These are phyloP conservation scores for Colletotrichum eremochloae DNA, from an alignment of 2,329 filamentous ascomycete genomes.

Conservation along the genomic window DNA sequence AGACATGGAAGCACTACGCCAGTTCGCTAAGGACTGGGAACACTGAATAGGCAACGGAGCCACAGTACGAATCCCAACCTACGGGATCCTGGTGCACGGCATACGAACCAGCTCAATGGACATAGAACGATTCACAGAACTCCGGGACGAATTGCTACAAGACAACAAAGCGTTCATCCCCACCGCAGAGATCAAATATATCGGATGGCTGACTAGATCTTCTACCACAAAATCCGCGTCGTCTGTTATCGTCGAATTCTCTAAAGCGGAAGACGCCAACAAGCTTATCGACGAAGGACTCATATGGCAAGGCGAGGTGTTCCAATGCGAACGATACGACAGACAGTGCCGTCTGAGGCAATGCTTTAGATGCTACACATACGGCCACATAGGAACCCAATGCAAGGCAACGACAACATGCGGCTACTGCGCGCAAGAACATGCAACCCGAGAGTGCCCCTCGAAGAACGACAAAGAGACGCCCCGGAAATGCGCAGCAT, in stretches of 20 bases:
- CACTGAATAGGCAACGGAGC: constrained; percentile 15
- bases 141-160: constrained; percentile 5
- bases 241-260: constrained; percentile 6
- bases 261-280: constrained; percentile 6
- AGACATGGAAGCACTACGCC: constrained; percentile 19
- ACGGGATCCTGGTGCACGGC: constrained; percentile 5
- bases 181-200: constrained; percentile 22
- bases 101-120: constrained; percentile 21
- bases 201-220: constrained; percentile 17
- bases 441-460: constrained; percentile 14
- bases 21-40: constrained; percentile 19
- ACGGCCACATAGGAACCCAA: constrained; percentile 38
- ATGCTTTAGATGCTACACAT: constrained; percentile 29
- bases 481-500: constrained; percentile 8
- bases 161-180: constrained; percentile 19
- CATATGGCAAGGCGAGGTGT: constrained; percentile 11
- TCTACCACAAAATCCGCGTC: not conserved
- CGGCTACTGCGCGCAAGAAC: constrained; percentile 30
- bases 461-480: constrained; percentile 12
- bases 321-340: constrained; percentile 24
- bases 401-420: not conserved
- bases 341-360: constrained; percentile 29
- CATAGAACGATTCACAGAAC: constrained; percentile 1
- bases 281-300: constrained; percentile 16
- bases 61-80: constrained; percentile 5